Evolutionary conservation across 257 asterid genomes (phyloP).

Genomic region (Voacanga thouarsii): DNA sequence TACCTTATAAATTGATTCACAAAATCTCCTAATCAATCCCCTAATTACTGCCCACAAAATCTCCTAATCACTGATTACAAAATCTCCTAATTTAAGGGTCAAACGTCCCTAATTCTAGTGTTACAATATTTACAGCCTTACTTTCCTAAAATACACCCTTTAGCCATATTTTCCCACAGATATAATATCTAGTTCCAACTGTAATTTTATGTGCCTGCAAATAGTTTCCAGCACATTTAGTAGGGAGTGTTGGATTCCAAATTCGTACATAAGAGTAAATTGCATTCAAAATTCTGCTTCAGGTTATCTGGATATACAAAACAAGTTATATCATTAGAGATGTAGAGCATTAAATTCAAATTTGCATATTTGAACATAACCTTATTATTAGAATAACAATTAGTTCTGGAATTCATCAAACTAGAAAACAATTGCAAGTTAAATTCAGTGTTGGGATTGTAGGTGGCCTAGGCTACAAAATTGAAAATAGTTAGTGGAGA

Average conservation of each 20-base stretch:
- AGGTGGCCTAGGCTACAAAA: not conserved
- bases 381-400: too few species aligned
- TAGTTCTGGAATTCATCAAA: not conserved
- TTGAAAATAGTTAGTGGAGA: not conserved
- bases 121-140: too few species aligned
- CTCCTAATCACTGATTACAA: too few species aligned
- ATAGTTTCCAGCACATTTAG: not conserved
- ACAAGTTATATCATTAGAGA: too few species aligned
- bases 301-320: too few species aligned
- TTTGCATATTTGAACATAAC: not conserved
- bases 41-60: too few species aligned
- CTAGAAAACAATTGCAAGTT: not conserved
- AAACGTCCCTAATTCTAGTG: too few species aligned
- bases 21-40: too few species aligned
- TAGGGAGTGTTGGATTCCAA: not conserved
- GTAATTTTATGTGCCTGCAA: not conserved
- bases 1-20: too few species aligned
- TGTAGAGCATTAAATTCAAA: not conserved
- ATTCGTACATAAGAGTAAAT: not conserved
- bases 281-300: not conserved
- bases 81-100: too few species aligned
- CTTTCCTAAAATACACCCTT: too few species aligned
- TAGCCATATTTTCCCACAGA: too few species aligned
- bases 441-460: not conserved
- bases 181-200: not conserved